Evolutionary conservation across 192 early-diverging fungal genomes (phyloP).

Genomic region (Podila verticillata): DNA sequence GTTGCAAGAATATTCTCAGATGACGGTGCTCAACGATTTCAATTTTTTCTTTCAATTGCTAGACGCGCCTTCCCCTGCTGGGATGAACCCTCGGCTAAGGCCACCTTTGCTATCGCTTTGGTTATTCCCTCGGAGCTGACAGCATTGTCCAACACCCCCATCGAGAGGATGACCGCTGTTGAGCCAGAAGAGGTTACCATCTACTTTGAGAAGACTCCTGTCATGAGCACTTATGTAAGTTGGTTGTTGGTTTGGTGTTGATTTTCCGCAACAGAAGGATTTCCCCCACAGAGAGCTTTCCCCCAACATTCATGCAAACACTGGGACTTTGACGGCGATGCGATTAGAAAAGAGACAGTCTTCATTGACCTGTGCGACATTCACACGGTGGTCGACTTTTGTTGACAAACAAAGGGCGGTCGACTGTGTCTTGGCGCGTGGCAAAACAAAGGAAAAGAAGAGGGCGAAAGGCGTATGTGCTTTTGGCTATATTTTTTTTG

Average conservation of each 20-base stretch:
- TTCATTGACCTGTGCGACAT: too few species aligned
- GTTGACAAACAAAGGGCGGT: too few species aligned
- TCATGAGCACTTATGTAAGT: constrained; percentile 86
- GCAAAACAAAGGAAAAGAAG: too few species aligned
- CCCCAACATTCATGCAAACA: not conserved
- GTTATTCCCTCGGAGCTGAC: constrained; percentile 63
- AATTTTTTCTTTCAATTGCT: constrained; percentile 53
- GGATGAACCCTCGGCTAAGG: constrained; percentile 85
- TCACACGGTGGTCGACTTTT: too few species aligned
- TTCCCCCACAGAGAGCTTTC: too few species aligned
- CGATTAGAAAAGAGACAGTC: too few species aligned
- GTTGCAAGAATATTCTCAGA: too few species aligned
- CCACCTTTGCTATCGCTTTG: constrained; percentile 78
- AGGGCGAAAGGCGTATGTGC: too few species aligned
- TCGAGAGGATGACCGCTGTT: constrained; percentile 60
- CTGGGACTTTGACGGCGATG: too few species aligned
- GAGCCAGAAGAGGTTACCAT: constrained; percentile 63
- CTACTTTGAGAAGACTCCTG: constrained; percentile 75
- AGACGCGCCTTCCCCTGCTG: constrained; percentile 80
- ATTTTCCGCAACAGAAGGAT: not conserved
- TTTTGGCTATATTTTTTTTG: not conserved
- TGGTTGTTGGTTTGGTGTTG: not conserved
- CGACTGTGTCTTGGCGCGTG: too few species aligned
- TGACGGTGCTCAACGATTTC: too few species aligned
- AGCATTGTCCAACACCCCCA: constrained; percentile 83